These are phyloP conservation scores for Claviceps purpurea DNA, from an alignment of 2,329 filamentous ascomycete species.

Conservation along the genomic window DNA sequence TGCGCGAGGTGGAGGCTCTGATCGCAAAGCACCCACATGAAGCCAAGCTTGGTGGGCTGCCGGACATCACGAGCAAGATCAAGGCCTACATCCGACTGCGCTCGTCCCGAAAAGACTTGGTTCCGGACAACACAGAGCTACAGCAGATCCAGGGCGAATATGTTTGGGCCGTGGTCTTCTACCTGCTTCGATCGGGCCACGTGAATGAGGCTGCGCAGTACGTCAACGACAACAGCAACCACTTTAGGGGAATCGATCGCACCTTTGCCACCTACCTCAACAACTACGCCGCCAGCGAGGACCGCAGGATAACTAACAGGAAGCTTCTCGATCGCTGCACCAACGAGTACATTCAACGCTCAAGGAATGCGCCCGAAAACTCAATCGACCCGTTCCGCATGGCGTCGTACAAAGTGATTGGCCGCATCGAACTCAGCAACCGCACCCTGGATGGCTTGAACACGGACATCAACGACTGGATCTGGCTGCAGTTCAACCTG, in stretches of 20 bases:
- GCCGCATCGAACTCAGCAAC: slow-evolving; percentile 56
- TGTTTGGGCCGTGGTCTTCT: slow-evolving; percentile 91
- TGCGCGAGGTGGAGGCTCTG: slow-evolving; percentile 59
- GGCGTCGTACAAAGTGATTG: slow-evolving; percentile 96
- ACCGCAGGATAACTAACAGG: slow-evolving; percentile 57
- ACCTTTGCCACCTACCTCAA: slow-evolving; percentile 82
- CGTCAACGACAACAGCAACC: slow-evolving; percentile 62
- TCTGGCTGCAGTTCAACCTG: slow-evolving; percentile 60
- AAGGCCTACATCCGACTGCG: slow-evolving; percentile 82
- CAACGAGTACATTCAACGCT: slow-evolving; percentile 76
- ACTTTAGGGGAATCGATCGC: slow-evolving; percentile 82
- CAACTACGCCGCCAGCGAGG: slow-evolving; percentile 63
- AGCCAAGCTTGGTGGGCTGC: slow-evolving; percentile 78
- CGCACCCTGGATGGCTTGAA: slow-evolving; percentile 50
- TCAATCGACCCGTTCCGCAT: slow-evolving; percentile 89
- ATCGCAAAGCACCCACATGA: slow-evolving; percentile 78
- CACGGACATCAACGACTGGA: slow-evolving; percentile 55
- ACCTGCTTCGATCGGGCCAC: slow-evolving; percentile 73
- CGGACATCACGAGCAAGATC: slow-evolving; percentile 79
- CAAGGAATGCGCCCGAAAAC: slow-evolving; percentile 71
- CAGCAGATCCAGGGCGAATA: slow-evolving; percentile 72
- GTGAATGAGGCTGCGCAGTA: slow-evolving; percentile 76
- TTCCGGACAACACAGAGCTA: slow-evolving; percentile 65
- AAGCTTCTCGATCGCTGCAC: slow-evolving; percentile 79
- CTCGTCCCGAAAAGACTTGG: slow-evolving; percentile 67